Conservation (phyloP, 2,329 filamentous ascomycete species). For the Exophiala spinifera region DNA sequence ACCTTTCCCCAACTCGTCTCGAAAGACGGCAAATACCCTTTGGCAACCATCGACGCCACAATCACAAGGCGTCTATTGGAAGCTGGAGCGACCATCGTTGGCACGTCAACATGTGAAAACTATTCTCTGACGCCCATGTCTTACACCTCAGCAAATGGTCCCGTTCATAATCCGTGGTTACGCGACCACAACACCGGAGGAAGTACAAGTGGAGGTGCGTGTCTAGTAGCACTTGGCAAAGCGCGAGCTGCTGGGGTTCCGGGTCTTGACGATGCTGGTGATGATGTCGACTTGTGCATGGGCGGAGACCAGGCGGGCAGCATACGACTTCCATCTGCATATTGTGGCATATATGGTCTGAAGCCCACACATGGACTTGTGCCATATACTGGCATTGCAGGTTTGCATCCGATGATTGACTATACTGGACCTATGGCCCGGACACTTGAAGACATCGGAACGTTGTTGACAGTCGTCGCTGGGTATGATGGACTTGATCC, state of each 20-base stretch:
- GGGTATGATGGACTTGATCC: constrained; percentile 52
- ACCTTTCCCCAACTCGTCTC: constrained; percentile 35
- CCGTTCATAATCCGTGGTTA: constrained; percentile 38
- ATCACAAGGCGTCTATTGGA: constrained; percentile 37
- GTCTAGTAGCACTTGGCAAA: constrained; percentile 32
- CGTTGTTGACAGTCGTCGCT: constrained; percentile 45
- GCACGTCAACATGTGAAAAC: constrained; percentile 40
- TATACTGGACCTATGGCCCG: constrained; percentile 48
- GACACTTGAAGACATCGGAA: constrained; percentile 43
- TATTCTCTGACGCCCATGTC: constrained; percentile 39
- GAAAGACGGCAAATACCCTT: constrained; percentile 30
- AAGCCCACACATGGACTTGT: constrained; percentile 52
- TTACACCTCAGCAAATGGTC: constrained; percentile 37
- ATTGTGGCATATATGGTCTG: constrained; percentile 43
- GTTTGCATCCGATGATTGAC: constrained; percentile 43
- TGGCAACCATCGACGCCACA: constrained; percentile 37
- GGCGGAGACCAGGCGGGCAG: constrained; percentile 43
- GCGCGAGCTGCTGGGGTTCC: constrained; percentile 18
- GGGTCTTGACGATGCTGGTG: constrained; percentile 28
- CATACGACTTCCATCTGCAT: constrained; percentile 40
- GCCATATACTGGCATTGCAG: constrained; percentile 49
- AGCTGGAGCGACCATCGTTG: constrained; percentile 36
- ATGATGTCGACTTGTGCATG: constrained; percentile 37
- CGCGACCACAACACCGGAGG: constrained; percentile 36
- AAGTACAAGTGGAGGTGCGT: constrained; percentile 39